Conservation (phyloP, 495 filamentous ascomycete species). For the Hypoxylon fragiforme region DNA sequence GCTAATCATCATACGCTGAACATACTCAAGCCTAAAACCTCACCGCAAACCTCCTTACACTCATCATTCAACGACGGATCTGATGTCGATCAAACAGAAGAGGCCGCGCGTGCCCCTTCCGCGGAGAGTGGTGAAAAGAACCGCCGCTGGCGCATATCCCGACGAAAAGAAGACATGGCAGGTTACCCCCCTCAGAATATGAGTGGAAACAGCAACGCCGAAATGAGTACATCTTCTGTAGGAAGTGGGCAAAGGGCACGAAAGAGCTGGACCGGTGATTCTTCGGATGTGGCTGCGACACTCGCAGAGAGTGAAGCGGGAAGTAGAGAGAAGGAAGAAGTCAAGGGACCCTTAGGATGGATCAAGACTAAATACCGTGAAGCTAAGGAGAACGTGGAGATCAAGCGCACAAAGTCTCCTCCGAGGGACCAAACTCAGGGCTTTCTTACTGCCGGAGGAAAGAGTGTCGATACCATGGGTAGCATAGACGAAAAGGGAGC, state of each 20-base stretch:
- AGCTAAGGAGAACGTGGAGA: constrained; percentile 68
- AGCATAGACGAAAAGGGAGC: constrained; percentile 34
- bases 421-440: constrained; percentile 40
- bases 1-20: constrained; percentile 37
- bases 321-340: constrained; percentile 53
- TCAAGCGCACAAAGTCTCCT: constrained; percentile 54
- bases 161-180: constrained; percentile 55
- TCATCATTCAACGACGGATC: constrained; percentile 78
- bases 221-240: constrained; percentile 68
- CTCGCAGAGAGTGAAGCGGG: constrained; percentile 45
- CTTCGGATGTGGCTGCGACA: constrained; percentile 46
- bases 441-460: constrained; percentile 41
- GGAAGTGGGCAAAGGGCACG: constrained; percentile 59
- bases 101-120: constrained; percentile 43
- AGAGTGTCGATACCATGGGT: constrained; percentile 48
- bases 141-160: constrained; percentile 76
- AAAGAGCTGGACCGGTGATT: constrained; percentile 61
- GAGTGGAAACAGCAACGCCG: constrained; percentile 65
- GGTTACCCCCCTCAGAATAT: constrained; percentile 53
- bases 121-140: constrained; percentile 56
- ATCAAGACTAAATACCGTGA: constrained; percentile 83
- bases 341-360: constrained; percentile 78
- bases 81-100: constrained; percentile 72
- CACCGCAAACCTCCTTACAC: constrained; percentile 69
- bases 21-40: constrained; percentile 63